Evolutionary conservation across 371 early-diverging fungal species (phyloP).

Genomic region (Coemansia sp.): DNA sequence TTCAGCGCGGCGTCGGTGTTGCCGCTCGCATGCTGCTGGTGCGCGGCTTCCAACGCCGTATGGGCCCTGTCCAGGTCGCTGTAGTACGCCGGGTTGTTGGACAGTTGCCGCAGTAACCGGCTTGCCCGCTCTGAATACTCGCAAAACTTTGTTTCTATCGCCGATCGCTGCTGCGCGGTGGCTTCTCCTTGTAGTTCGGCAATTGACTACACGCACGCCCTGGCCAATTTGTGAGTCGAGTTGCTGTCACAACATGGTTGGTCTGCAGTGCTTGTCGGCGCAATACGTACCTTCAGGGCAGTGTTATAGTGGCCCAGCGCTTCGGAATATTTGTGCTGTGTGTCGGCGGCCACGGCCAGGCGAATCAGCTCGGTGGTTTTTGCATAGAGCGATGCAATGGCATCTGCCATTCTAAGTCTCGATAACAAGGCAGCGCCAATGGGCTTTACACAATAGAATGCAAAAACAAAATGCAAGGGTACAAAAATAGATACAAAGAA

Average conservation of each 20-base stretch:
- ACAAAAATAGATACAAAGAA: not conserved
- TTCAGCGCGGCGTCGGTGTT: constrained; percentile 13
- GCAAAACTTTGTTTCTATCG: constrained; percentile 30
- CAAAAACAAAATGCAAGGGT: constrained; percentile 3
- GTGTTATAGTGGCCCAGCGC: constrained; percentile 32
- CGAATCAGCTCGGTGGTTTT: constrained; percentile 33
- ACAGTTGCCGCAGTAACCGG: constrained; percentile 16
- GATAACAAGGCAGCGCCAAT: not conserved
- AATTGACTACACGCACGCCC: constrained; percentile 5
- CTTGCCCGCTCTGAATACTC: constrained; percentile 36
- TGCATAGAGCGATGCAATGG: constrained; percentile 17
- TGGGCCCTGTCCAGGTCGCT: constrained; percentile 17
- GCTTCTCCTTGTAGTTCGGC: constrained; percentile 4
- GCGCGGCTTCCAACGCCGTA: constrained; percentile 19
- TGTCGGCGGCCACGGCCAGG: constrained; percentile 37
- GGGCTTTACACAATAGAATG: not conserved
- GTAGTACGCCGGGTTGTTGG: constrained; percentile 5
- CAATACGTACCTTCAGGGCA: constrained; percentile 8
- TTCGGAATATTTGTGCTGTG: constrained; percentile 5
- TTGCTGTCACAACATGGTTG: too few species aligned
- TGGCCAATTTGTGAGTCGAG: not conserved
- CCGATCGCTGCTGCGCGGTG: constrained; percentile 1
- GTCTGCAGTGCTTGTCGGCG: too few species aligned
- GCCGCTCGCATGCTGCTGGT: constrained; percentile 7
- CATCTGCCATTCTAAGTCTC: constrained; percentile 12